Conservation (phyloP, 2,329 filamentous ascomycete species). For the Exserohilum turcica region DNA sequence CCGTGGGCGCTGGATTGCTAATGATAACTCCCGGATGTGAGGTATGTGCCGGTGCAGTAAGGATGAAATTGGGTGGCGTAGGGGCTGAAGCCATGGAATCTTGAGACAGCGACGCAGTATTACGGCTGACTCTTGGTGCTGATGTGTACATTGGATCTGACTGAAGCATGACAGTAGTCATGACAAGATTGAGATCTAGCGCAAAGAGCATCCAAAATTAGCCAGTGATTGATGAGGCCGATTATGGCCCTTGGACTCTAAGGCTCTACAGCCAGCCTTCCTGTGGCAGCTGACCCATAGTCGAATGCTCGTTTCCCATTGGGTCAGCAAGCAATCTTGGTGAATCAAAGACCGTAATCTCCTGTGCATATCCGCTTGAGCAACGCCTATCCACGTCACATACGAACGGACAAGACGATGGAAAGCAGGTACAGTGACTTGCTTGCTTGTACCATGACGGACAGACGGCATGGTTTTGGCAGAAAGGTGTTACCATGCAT, state of each 20-base stretch:
- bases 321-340: conserved; percentile 20
- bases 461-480: conserved; percentile 19
- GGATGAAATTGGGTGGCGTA: conserved; percentile 1
- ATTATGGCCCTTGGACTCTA: conserved; percentile 17
- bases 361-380: conserved; percentile 29
- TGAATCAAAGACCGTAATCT: conserved; percentile 4
- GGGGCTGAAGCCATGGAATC: conserved; percentile 13
- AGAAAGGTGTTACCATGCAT: conserved; percentile 13
- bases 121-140: conserved; percentile 5
- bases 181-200: conserved; percentile 7
- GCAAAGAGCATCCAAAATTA: not conserved
- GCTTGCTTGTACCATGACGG: conserved; percentile 10
- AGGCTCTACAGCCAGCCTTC: conserved; percentile 19
- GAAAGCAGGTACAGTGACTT: conserved; percentile 13
- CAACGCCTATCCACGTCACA: conserved; percentile 23
- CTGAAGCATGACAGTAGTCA: conserved; percentile 11
- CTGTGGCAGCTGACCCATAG: conserved; percentile 8
- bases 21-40: conserved; percentile 11
- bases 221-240: not conserved
- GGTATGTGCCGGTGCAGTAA: conserved; percentile 4
- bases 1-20: conserved; percentile 1
- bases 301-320: conserved; percentile 20
- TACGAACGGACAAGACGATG: conserved; percentile 29
- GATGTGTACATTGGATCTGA: conserved; percentile 15
- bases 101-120: not conserved